phyloP scores from a whole-genome alignment of 805 yeast species.

The Hanseniaspora meyeri region DNA sequence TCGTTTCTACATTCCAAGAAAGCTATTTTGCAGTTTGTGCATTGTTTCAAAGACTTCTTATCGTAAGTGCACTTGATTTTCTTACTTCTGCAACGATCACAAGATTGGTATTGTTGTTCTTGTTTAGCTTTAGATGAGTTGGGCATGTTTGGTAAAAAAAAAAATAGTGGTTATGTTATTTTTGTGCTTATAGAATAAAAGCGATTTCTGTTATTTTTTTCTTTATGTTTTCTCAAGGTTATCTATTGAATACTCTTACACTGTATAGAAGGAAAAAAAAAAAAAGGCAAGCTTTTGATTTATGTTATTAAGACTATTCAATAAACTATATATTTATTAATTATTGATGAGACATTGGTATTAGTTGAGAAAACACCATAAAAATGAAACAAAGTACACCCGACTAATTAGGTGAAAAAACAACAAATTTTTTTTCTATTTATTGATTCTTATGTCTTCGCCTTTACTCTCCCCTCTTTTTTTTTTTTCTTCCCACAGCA shows the following conservation, averaged over 20 bases:
- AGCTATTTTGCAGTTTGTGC: conserved; percentile 71
- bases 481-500: neutral
- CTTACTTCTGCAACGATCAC: conserved; percentile 33
- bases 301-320: too few species aligned
- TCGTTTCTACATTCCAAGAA: conserved; percentile 84
- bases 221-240: neutral
- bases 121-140: neutral
- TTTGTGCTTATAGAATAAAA: conserved; percentile 19
- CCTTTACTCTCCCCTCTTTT: neutral
- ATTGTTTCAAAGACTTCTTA: conserved; percentile 49
- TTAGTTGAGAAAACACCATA: too few species aligned
- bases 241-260: too few species aligned
- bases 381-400: too few species aligned
- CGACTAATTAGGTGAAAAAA: too few species aligned
- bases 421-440: neutral
- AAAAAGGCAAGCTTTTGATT: too few species aligned
- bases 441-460: neutral
- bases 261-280: too few species aligned
- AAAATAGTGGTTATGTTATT: conserved; percentile 20
- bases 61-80: conserved; percentile 54
- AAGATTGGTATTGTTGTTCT: conserved; percentile 9
- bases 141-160: conserved; percentile 20
- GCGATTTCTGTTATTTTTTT: neutral
- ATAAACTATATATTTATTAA: too few species aligned
- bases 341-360: neutral